Base-by-base conservation (phyloP, 1,139 yeast species). In the Geotrichum phurueaensis region DNA sequence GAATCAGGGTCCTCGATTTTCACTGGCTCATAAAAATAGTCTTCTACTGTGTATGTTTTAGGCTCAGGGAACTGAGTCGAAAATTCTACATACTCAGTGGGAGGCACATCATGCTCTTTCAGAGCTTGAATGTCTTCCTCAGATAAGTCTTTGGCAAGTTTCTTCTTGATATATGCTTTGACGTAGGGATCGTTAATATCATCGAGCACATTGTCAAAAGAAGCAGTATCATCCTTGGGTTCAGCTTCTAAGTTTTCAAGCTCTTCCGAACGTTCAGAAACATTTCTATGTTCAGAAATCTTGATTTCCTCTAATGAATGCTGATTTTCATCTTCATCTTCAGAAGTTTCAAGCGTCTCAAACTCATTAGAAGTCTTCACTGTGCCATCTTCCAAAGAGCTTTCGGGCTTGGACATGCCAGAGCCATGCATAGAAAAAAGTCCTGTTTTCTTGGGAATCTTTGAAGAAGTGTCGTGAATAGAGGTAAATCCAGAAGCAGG, bases 21-120 rank as follows among this genome's bases (percentile, higher is more conserved):
- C 39, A 33, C 52, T 7, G 58, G 29, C 31, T 56, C 61, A 39
- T 59, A 59, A 48, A 23, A 59, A 49, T 56, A 59, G n/a, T 56
- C 59, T 9, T 58, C 52, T 9, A 59, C 23, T 6, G 62, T 51
- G 9, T 55, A 58, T 22, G 56, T 53, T 18, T 27, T 27, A 15
- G 58, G 48, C 3, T 51, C 60, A 33, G 61, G 61, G 18, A 56
- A 59, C 27, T 59, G 61, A 13, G 48, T 48, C 9, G 47, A 29
- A 12, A 33, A 10, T 6, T 55, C 54, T 2, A 51, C 1, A n/a
- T 48, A 52, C 23, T 33, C 54, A 13, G 33, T 23, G 27, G 31
- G 12, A 10, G 57, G 54, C 15, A 7, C 27, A 15, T 39, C 52
- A 48, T 56, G 51, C 5, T 39, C 48, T 39, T 56, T 31, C 27